Evolutionary conservation across 306 rosid genomes (phyloP).

Genomic region (Cucumis cinereus): DNA sequence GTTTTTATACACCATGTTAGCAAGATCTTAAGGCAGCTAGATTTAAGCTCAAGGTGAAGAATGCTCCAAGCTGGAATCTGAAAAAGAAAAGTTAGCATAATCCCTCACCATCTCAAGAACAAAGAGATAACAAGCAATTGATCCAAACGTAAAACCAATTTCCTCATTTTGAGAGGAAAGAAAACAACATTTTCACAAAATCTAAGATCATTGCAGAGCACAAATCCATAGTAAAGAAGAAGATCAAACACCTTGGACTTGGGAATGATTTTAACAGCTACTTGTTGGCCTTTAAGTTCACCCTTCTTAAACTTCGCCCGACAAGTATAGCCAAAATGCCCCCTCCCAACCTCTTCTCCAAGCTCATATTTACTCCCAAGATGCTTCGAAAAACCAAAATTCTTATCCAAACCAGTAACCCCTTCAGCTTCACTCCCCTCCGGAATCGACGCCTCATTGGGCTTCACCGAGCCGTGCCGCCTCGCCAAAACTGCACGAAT

Average conservation of each 20-base stretch:
- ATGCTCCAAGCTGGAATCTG: neutral
- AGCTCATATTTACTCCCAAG: constrained; percentile 56
- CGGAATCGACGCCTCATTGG: constrained; percentile 53
- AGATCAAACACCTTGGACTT: constrained; percentile 51
- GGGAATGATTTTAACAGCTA: constrained; percentile 87
- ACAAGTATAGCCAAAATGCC: constrained; percentile 88
- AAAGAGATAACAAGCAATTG: neutral
- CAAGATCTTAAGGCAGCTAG: neutral
- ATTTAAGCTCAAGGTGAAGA: neutral
- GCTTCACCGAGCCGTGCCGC: constrained; percentile 74
- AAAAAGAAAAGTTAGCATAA: neutral
- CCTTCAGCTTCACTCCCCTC: constrained; percentile 52
- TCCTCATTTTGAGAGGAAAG: neutral
- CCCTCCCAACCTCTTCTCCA: constrained; percentile 90
- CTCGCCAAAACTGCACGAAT: constrained; percentile 59
- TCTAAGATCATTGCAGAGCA: neutral
- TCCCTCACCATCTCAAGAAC: neutral
- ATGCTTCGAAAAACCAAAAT: constrained; percentile 88
- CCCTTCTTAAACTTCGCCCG: constrained; percentile 68
- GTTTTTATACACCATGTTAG: neutral
- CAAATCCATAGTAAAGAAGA: neutral
- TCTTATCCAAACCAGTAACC: constrained; percentile 49
- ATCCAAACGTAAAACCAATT: neutral
- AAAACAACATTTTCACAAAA: neutral
- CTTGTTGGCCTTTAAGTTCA: constrained; percentile 53